Conservation (phyloP, 1,284 basidiomycete species). For the Rhodotorula glutinis region DNA sequence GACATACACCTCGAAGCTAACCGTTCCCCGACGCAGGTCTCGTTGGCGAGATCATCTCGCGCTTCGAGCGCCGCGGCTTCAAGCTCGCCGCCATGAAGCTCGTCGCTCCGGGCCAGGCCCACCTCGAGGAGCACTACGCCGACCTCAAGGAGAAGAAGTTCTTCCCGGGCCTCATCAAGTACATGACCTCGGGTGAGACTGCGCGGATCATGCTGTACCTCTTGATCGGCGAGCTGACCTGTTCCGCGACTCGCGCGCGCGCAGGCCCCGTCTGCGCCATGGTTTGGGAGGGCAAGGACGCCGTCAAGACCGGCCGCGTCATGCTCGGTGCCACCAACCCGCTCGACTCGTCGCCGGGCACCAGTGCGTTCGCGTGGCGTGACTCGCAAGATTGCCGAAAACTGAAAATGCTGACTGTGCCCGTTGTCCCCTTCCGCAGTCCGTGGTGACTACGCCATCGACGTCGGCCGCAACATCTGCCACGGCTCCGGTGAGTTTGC, state of each 20-base stretch:
- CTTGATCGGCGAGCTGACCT: background rate
- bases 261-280: constrained; percentile 94
- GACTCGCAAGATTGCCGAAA: constrained; percentile 1
- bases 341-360: constrained; percentile 78
- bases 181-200: constrained; percentile 54
- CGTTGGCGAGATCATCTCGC: constrained; percentile 67
- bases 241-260: background rate
- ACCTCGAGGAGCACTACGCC: constrained; percentile 90
- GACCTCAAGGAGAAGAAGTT: constrained; percentile 87
- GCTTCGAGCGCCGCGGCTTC: constrained; percentile 94
- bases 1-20: background rate
- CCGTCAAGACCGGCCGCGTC: constrained; percentile 68
- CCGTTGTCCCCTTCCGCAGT: constrained; percentile 46
- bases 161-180: constrained; percentile 89
- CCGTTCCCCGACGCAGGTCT: no score
- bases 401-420: background rate
- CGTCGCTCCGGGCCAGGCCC: constrained; percentile 51
- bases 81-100: constrained; percentile 74
- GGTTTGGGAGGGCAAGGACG: constrained; percentile 87
- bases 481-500: constrained; percentile 58
- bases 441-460: constrained; percentile 88
- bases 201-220: no score
- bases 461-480: constrained; percentile 81
- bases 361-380: constrained; percentile 42
- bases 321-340: constrained; percentile 98